A percentile compares a stretch with the other conserved stretches of the same genome.
Conservation (phyloP, 257 asterid genomes). For the Coffea canephora region DNA sequence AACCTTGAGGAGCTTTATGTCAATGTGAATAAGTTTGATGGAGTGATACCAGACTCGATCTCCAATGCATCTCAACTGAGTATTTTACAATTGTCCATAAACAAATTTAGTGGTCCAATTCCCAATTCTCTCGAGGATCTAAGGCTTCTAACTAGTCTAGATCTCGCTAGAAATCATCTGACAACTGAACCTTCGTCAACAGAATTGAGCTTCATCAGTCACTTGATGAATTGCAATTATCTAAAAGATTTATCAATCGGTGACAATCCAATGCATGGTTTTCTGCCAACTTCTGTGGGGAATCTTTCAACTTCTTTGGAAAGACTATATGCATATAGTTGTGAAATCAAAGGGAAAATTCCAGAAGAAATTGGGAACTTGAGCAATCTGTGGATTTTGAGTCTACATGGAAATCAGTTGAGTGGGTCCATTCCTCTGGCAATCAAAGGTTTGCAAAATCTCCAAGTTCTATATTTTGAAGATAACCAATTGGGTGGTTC, state of each 20-base stretch:
- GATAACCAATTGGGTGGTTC: neutral
- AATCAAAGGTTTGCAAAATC: neutral
- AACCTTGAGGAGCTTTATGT: slow-evolving; percentile 11
- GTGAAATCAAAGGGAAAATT: too few relatives aligned
- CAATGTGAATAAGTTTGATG: neutral
- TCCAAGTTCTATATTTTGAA: neutral
- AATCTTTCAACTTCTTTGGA: slow-evolving; percentile 25
- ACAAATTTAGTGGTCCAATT: slow-evolving; percentile 26
- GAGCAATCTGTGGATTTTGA: too few relatives aligned
- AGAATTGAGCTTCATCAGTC: slow-evolving; percentile 2
- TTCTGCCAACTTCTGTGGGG: slow-evolving; percentile 30
- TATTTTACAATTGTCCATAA: neutral
- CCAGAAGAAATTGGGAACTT: too few relatives aligned
- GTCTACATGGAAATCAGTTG: too few relatives aligned
- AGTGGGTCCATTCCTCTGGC: too few relatives aligned
- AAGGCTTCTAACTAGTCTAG: neutral
- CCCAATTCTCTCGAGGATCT: slow-evolving; percentile 16
- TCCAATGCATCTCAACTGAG: neutral
- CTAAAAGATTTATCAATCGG: neutral
- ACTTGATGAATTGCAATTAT: neutral
- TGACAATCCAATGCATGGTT: slow-evolving; percentile 21
- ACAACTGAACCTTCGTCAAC: neutral
- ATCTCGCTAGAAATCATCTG: neutral
- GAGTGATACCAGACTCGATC: neutral
- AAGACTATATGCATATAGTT: neutral